Percentiles rank a stretch among this genome's conserved stretches.
Evolutionary conservation across 345 rosid species (phyloP).

Genomic region (Populus deltoides): DNA sequence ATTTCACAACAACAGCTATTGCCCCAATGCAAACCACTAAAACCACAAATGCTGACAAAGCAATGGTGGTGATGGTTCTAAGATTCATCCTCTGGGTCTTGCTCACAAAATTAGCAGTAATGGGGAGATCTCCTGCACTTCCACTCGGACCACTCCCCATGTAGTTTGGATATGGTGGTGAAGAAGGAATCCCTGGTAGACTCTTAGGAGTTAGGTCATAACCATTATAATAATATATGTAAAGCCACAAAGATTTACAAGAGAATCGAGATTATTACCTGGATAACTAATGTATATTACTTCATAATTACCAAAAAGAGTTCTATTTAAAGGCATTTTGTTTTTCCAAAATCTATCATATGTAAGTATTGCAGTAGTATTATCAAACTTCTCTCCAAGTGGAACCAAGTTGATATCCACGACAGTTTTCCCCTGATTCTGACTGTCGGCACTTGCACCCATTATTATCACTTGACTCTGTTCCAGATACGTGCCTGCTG

Average conservation of each 20-base stretch:
- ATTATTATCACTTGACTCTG: constrained; percentile 98
- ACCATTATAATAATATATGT: constrained; percentile 10
- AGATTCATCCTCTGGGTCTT: constrained; percentile 68
- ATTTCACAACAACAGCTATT: constrained; percentile 56
- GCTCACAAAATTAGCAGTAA: constrained; percentile 54
- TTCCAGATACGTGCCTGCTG: constrained; percentile 84
- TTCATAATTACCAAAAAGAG: constrained; percentile 83
- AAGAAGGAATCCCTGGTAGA: constrained; percentile 74
- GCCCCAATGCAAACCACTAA: constrained; percentile 69
- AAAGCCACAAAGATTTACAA: constrained; percentile 16
- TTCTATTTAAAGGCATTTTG: constrained; percentile 66
- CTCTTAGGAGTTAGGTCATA: constrained; percentile 15
- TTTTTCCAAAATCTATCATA: constrained; percentile 72
- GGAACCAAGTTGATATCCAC: constrained; percentile 95
- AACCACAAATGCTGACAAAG: constrained; percentile 78
- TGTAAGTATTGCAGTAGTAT: constrained; percentile 82
- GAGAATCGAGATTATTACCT: constrained; percentile 47
- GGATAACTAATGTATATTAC: constrained; percentile 73
- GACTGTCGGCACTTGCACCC: constrained; percentile 95
- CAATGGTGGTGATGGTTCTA: constrained; percentile 66
- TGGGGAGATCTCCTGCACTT: constrained; percentile 67
- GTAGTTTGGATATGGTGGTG: constrained; percentile 60
- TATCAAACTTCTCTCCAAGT: constrained; percentile 95
- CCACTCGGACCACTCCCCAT: constrained; percentile 64
- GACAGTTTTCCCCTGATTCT: constrained; percentile 78